A percentile compares a stretch with the other conserved stretches of the same genome.
These are phyloP conservation scores for Psilocybe cyanescens DNA, from an alignment of 768 basidiomycete species.

Conservation along the genomic window DNA sequence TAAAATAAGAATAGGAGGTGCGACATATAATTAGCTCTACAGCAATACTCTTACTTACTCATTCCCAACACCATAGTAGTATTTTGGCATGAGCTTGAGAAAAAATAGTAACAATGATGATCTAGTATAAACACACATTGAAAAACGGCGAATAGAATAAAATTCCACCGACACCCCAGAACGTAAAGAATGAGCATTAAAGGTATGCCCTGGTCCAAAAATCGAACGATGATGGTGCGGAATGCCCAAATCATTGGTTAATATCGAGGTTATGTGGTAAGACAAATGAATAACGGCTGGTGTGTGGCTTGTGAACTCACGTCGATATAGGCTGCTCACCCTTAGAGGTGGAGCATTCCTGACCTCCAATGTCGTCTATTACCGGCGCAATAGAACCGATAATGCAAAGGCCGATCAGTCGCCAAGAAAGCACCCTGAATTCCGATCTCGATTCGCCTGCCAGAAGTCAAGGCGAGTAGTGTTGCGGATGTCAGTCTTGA, in stretches of 20 bases:
- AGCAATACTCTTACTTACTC: no score
- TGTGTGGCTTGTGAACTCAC: neutral
- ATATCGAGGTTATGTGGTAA: neutral
- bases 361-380: neutral
- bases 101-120: no score
- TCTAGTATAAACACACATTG: no score
- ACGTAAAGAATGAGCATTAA: neutral
- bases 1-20: no score
- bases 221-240: neutral
- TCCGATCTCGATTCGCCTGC: neutral
- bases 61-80: no score
- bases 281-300: neutral
- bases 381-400: neutral
- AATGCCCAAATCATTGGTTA: neutral
- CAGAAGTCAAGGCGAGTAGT: neutral
- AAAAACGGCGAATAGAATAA: no score
- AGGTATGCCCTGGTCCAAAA: neutral
- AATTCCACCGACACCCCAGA: neutral
- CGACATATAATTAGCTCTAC: no score
- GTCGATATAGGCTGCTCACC: neutral
- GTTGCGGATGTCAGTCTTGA: no score
- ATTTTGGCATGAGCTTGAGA: no score
- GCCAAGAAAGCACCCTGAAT: neutral
- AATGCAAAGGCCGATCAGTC: neutral
- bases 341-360: neutral